Evolutionary conservation across 2,329 filamentous ascomycete genomes (phyloP).

Genomic region (Stemphylium beticola): DNA sequence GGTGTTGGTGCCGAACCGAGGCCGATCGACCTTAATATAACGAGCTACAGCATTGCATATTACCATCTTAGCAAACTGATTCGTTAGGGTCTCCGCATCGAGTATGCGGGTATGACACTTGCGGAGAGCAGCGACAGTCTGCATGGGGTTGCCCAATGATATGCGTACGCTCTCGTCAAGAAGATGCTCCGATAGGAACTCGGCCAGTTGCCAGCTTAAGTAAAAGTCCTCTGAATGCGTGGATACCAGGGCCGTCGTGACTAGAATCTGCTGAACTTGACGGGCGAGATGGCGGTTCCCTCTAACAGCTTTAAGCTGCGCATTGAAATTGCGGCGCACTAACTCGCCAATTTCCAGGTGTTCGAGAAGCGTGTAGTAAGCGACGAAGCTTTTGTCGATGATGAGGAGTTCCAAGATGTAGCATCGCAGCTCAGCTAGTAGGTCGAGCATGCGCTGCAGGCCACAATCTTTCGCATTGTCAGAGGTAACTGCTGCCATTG

Average conservation of each 20-base stretch:
- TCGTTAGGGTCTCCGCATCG: no score
- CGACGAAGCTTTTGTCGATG: background rate
- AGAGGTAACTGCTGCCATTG: background rate
- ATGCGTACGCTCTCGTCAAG: no score
- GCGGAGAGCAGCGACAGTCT: no score
- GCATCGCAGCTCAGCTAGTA: slow-evolving; percentile 1
- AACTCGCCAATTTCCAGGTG: background rate
- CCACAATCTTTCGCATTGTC: background rate
- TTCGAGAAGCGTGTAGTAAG: slow-evolving; percentile 1
- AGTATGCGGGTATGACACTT: no score
- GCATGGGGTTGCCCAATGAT: no score
- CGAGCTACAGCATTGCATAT: no score
- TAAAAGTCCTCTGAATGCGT: background rate
- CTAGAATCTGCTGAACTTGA: slow-evolving; percentile 4
- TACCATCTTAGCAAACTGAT: no score
- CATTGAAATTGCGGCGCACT: slow-evolving; percentile 4
- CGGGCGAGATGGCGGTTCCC: background rate
- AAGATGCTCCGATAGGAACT: no score
- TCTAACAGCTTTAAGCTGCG: slow-evolving; percentile 1
- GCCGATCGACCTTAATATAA: no score
- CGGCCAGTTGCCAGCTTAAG: no score
- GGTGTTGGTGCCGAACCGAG: no score
- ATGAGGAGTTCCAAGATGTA: background rate
- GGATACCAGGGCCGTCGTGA: background rate
- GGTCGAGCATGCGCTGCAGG: background rate